Conservation (phyloP, 2,329 filamentous ascomycete genomes). For the Cyphellophora attinorum region DNA sequence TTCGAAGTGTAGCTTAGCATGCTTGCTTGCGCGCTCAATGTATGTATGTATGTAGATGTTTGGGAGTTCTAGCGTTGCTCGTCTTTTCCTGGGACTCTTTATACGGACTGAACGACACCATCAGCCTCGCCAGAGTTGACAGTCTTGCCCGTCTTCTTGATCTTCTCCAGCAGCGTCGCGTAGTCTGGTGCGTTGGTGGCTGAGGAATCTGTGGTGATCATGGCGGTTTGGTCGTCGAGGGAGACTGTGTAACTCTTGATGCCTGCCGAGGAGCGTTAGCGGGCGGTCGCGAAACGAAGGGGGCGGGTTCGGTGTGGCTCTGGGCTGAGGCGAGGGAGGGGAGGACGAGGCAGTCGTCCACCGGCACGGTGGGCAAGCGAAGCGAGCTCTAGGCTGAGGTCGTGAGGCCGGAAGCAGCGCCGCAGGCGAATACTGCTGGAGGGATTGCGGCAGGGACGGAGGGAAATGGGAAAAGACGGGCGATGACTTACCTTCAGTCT, state of each 20-base stretch:
- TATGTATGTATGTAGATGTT: too few relatives aligned
- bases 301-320: too few relatives aligned
- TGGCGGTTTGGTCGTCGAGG: constrained; percentile 76
- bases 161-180: constrained; percentile 73
- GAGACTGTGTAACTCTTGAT: constrained; percentile 80
- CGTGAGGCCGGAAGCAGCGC: constrained; percentile 2
- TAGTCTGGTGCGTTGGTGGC: constrained; percentile 61
- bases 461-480: constrained; percentile 3
- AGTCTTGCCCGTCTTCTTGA: constrained; percentile 92
- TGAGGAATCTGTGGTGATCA: constrained; percentile 58
- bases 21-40: too few relatives aligned
- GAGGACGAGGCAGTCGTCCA: neutral
- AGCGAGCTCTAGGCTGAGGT: constrained; percentile 7
- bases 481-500: constrained; percentile 62
- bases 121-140: constrained; percentile 56
- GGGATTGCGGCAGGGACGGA: too few relatives aligned
- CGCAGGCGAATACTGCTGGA: too few relatives aligned
- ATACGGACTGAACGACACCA: constrained; percentile 27
- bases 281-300: too few relatives aligned
- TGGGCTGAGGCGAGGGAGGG: neutral
- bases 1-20: too few relatives aligned
- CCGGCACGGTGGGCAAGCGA: constrained; percentile 4
- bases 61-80: too few relatives aligned
- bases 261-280: constrained; percentile 55
- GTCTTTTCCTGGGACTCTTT: too few relatives aligned